Evolutionary conservation across 2,329 filamentous ascomycete genomes (phyloP).

Genomic region (Helotiales sp.): DNA sequence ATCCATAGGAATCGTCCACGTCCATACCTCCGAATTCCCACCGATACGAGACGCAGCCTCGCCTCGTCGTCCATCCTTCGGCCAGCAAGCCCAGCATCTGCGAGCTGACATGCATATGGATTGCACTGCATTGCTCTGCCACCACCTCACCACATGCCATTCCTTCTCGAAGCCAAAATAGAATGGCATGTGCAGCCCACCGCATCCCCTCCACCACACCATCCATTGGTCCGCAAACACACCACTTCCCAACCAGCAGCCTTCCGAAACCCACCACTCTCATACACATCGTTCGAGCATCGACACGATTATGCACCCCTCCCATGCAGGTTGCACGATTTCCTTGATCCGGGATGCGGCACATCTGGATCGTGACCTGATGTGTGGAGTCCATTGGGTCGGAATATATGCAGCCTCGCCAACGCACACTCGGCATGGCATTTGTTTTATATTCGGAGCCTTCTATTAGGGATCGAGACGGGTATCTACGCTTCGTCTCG

Average conservation of each 20-base stretch:
- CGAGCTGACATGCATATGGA: conserved; percentile 6
- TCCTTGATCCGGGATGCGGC: neutral
- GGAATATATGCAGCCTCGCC: neutral
- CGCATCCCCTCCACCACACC: neutral
- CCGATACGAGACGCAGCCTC: conserved; percentile 4
- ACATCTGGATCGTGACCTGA: neutral
- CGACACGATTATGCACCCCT: neutral
- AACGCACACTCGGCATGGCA: neutral
- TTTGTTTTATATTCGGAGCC: neutral
- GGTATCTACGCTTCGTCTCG: neutral
- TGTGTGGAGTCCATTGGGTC: neutral
- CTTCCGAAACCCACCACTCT: neutral
- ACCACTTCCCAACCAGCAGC: neutral
- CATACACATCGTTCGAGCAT: neutral
- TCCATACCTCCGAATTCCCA: neutral
- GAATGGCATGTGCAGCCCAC: neutral
- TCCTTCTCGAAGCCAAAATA: neutral
- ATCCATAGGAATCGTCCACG: neutral
- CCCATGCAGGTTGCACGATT: neutral
- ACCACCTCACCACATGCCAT: conserved; percentile 2
- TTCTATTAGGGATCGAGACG: neutral
- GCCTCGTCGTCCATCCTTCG: neutral
- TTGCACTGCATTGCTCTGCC: too few species aligned
- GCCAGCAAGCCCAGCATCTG: neutral
- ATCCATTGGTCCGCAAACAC: neutral